A percentile compares a stretch with the other conserved stretches of the same genome.
These are phyloP conservation scores for Lichtheimia ramosa DNA, from an alignment of 371 early-diverging fungal species.

Conservation along the genomic window DNA sequence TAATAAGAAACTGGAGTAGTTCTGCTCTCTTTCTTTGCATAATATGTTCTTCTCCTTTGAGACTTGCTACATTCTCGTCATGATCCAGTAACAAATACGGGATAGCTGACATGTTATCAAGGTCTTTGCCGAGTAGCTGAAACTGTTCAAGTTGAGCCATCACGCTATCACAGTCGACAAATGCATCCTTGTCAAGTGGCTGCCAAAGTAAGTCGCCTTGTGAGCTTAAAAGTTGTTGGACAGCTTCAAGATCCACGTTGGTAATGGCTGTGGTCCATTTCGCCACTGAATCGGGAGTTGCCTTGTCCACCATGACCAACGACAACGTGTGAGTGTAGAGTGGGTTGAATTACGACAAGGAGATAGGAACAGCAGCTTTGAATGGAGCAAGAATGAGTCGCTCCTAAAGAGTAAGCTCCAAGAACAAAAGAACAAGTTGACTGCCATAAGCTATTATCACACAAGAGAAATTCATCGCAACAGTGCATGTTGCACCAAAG, in stretches of 20 bases:
- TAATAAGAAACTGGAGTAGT: conserved; percentile 26
- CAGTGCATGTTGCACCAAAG: too few species aligned
- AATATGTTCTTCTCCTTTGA: too few species aligned
- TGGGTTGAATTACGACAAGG: too few species aligned
- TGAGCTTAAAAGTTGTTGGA: conserved; percentile 15
- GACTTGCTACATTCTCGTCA: conserved; percentile 1
- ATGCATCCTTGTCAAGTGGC: conserved; percentile 13
- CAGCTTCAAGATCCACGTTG: conserved; percentile 19
- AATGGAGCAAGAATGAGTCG: too few species aligned
- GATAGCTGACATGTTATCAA: conserved; percentile 10
- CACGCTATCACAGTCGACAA: conserved; percentile 9
- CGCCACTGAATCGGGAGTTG: conserved; percentile 7
- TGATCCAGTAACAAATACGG: conserved; percentile 13
- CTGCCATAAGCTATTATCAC: too few species aligned
- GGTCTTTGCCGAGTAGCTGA: conserved; percentile 10
- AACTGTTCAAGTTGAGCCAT: conserved; percentile 15
- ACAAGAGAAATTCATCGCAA: too few species aligned
- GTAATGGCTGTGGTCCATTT: conserved; percentile 35
- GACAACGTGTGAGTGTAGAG: background rate
- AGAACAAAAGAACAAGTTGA: too few species aligned
- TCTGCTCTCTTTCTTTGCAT: too few species aligned
- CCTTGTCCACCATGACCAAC: conserved; percentile 9
- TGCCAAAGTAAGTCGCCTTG: conserved; percentile 37
- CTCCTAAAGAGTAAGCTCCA: too few species aligned
- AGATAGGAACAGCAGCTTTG: too few species aligned